phyloP scores from a whole-genome alignment of 176 grass and related monocot species.

The Bothriochloa decipiens region DNA sequence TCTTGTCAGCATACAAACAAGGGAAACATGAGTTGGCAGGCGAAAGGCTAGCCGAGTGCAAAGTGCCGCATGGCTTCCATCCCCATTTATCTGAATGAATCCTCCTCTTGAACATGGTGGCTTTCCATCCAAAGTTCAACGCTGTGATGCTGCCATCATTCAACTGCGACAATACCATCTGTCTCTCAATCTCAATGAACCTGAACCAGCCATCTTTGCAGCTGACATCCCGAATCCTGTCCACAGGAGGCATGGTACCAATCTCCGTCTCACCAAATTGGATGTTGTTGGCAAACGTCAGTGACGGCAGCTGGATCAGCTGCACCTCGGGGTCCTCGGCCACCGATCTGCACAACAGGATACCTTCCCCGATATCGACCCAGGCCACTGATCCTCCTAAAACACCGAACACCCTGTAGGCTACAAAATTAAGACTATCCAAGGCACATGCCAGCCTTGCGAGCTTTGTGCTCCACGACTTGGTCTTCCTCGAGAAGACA shows the following conservation, averaged over 20 bases:
- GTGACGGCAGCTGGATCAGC: background rate
- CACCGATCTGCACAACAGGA: background rate
- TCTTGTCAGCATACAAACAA: background rate
- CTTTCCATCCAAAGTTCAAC: no score
- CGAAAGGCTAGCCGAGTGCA: background rate
- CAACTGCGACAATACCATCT: no score
- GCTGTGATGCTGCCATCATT: no score
- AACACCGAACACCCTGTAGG: background rate
- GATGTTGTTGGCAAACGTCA: background rate
- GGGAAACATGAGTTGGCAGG: background rate
- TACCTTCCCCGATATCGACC: background rate
- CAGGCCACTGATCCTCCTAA: background rate
- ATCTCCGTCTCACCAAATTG: background rate
- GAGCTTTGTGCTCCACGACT: background rate
- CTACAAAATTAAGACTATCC: background rate
- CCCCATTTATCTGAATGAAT: no score
- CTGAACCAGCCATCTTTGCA: no score
- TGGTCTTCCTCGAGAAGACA: background rate
- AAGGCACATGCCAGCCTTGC: background rate
- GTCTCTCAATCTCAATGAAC: no score
- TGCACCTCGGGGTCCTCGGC: background rate
- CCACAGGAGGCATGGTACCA: background rate
- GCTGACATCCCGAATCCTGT: no score
- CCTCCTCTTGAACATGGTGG: no score
- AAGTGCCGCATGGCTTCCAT: background rate